Evolutionary conservation across 331 rosid species (phyloP), one percentile per base, ranked within the genome.

Genomic region (Quercus lobata): DNA sequence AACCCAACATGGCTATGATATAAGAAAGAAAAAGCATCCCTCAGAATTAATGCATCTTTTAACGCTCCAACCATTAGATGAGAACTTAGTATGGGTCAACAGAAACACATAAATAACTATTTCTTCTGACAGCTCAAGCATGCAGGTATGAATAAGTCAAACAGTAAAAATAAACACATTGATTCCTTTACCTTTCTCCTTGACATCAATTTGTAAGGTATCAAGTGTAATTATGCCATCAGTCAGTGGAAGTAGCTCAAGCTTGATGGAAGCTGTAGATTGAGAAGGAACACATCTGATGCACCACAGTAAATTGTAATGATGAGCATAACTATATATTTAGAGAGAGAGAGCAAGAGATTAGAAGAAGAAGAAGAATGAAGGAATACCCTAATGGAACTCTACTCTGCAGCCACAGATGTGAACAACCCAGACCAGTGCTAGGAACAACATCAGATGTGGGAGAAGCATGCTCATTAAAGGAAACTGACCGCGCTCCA

Each of bases 381-480:
- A 21, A 54, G 68, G 74, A 70, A 84, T 91, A 96, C 99, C 99
- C 97, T 14, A 96, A 87, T 69, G 98, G 99, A 86, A 93, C 92
- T 91, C 93, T 91, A 86, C 99, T 96, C 76, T 93, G 99, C 78
- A 96, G 86, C 97, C 98, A 96, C 79, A 93, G 83, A 86, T 96
- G 98, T 22, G 98, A 84, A 78, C 94, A 93, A 85, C 90, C 91
- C 77, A 82, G 78, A 73, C 86, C 89, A 37, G 89, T 83, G 83
- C 84, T 84, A 35, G 91, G 94, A 82, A 93, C 75, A 76, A 82
- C 86, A 84, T 89, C 93, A 79, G 90, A 81, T 5, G 65, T 30
- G 37, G 89, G 81, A 80, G 86, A 83, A 73, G 80, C 69, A 81
- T 41, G 85, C 65, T 86, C 91, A 25, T 55, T 83, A 24, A 63